These are phyloP conservation scores for Nigrospora osmanthi DNA, from an alignment of 2,329 filamentous ascomycete species.

Conservation along the genomic window DNA sequence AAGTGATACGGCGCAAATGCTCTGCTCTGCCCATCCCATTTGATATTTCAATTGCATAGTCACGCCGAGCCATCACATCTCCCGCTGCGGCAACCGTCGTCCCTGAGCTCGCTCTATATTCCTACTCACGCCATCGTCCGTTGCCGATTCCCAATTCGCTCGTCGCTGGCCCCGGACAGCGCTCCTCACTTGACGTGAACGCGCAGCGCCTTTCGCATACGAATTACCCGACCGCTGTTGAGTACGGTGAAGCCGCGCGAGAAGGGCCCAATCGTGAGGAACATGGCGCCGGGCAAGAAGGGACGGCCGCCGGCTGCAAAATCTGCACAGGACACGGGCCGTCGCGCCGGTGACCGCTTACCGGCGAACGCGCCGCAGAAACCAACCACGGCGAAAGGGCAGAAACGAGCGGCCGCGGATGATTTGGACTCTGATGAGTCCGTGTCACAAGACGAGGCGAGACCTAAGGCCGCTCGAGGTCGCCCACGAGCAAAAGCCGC, in stretches of 20 bases:
- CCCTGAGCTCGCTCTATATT: too few relatives aligned
- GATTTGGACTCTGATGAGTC: slow-evolving; percentile 25
- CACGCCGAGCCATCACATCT: too few relatives aligned
- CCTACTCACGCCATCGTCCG: too few relatives aligned
- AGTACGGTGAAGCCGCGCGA: slow-evolving; percentile 15
- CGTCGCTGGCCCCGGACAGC: too few relatives aligned
- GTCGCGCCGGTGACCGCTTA: slow-evolving; percentile 23
- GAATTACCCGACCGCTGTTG: slow-evolving; percentile 1
- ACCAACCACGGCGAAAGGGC: slow-evolving; percentile 17
- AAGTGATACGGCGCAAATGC: too few relatives aligned
- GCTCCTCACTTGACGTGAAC: too few relatives aligned
- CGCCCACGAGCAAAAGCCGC: slow-evolving; percentile 19
- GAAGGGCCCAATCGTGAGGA: slow-evolving; percentile 5
- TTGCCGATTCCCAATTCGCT: too few relatives aligned
- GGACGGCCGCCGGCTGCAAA: slow-evolving; percentile 37
- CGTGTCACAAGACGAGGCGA: slow-evolving; percentile 17
- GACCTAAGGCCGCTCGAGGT: slow-evolving; percentile 14
- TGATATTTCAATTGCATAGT: too few relatives aligned
- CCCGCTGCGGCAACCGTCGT: too few relatives aligned
- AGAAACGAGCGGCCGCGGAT: slow-evolving; percentile 23
- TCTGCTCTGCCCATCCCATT: too few relatives aligned
- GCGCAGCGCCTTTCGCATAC: too few relatives aligned
- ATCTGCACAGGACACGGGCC: slow-evolving; percentile 24
- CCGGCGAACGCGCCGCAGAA: slow-evolving; percentile 27
- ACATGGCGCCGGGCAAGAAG: slow-evolving; percentile 39